A percentile compares a stretch with the other conserved stretches of the same genome.
Evolutionary conservation across 2,329 filamentous ascomycete species (phyloP).

Genomic region (Talaromyces sp.): DNA sequence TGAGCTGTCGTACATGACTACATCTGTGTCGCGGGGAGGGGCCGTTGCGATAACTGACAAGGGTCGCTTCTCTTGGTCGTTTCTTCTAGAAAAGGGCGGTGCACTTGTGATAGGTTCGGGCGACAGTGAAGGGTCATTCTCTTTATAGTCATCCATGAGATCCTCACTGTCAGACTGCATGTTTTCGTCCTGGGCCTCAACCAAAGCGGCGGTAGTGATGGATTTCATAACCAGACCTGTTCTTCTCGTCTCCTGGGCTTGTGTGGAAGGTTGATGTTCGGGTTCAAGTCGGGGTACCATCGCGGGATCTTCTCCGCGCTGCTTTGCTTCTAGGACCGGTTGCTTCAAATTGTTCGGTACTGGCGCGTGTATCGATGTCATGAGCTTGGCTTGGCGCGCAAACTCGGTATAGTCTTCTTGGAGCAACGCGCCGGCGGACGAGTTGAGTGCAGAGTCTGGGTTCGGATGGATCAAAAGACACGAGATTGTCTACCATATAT

Average conservation of each 20-base stretch:
- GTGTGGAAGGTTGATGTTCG: constrained; percentile 13
- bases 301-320: constrained; percentile 47
- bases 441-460: constrained; percentile 60
- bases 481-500: constrained; percentile 48
- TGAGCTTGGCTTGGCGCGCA: constrained; percentile 53
- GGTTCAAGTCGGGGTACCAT: constrained; percentile 22
- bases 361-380: constrained; percentile 59
- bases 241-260: constrained; percentile 13
- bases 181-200: constrained; percentile 15
- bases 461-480: constrained; percentile 62
- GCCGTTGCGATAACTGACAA: constrained; percentile 36
- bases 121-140: constrained; percentile 45
- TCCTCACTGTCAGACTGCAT: constrained; percentile 27
- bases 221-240: constrained; percentile 30
- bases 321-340: constrained; percentile 51
- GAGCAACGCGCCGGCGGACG: constrained; percentile 54
- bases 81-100: constrained; percentile 34
- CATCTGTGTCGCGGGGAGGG: constrained; percentile 26
- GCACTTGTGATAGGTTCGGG: constrained; percentile 30
- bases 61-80: constrained; percentile 37
- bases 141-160: constrained; percentile 39
- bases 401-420: constrained; percentile 58
- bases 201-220: constrained; percentile 8
- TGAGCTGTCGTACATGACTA: constrained; percentile 24
- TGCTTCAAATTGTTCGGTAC: constrained; percentile 44